phyloP scores from a whole-genome alignment of 805 yeast genomes.

The Brettanomyces nanus region DNA sequence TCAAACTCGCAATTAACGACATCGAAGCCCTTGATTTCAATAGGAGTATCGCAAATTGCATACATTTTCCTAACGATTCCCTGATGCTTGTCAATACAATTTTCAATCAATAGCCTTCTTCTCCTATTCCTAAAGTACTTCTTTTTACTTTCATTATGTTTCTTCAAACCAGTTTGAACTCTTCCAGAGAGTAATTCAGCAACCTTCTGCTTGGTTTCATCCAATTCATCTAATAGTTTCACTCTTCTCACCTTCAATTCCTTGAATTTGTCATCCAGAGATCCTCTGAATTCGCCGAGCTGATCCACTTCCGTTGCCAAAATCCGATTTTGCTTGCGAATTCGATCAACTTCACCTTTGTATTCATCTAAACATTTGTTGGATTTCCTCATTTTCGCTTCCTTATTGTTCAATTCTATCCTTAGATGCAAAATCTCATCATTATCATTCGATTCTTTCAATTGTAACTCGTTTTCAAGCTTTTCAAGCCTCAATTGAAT shows the following conservation, averaged over 20 bases:
- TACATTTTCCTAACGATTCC: no score
- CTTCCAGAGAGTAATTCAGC: constrained; percentile 2
- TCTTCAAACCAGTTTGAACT: background rate
- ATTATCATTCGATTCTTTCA: constrained; percentile 1
- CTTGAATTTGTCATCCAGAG: constrained; percentile 5
- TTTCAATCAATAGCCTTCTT: background rate
- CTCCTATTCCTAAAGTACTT: background rate
- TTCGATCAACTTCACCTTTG: no score
- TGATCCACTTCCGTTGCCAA: background rate
- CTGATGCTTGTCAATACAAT: background rate
- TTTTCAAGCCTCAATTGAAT: constrained; percentile 7
- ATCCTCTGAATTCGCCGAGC: constrained; percentile 1
- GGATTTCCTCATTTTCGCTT: no score
- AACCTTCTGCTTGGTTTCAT: constrained; percentile 4
- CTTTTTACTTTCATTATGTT: background rate
- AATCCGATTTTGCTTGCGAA: no score
- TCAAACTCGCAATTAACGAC: no score
- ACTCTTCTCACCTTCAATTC: constrained; percentile 2
- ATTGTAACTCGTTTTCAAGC: constrained; percentile 2
- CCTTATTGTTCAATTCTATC: no score
- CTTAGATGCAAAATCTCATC: background rate
- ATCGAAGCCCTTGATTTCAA: no score
- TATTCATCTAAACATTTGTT: no score
- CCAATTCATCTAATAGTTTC: constrained; percentile 3
- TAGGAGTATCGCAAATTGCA: no score